These are phyloP conservation scores for Penicillium sp. DNA, from an alignment of 2,329 filamentous ascomycete species.

Conservation along the genomic window DNA sequence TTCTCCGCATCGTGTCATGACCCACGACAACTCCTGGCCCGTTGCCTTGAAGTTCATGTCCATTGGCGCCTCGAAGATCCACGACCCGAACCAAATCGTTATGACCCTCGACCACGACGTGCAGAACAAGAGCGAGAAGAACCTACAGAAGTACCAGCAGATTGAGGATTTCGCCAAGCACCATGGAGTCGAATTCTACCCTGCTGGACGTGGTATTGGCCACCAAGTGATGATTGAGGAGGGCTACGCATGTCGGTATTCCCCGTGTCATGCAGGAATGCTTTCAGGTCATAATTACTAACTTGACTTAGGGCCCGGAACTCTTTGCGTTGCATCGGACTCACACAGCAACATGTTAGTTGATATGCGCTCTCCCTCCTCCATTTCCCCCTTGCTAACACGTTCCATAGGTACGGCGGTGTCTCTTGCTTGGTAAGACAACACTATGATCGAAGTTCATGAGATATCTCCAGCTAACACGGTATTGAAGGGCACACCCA, in stretches of 20 bases:
- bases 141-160: constrained; percentile 79
- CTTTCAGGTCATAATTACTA: neutral
- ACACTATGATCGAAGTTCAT: neutral
- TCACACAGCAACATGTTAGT: constrained; percentile 69
- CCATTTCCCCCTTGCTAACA: too few species aligned
- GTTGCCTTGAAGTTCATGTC: constrained; percentile 80
- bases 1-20: constrained; percentile 75
- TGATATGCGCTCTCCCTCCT: too few species aligned
- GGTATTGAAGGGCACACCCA: constrained; percentile 65
- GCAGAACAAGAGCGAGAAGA: constrained; percentile 77
- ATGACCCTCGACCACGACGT: constrained; percentile 89
- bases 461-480: neutral
- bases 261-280: neutral
- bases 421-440: constrained; percentile 63
- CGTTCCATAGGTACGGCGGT: constrained; percentile 66
- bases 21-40: constrained; percentile 82
- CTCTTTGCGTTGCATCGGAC: constrained; percentile 74
- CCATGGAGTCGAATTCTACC: constrained; percentile 78
- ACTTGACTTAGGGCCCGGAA: constrained; percentile 68
- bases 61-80: constrained; percentile 75
- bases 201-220: constrained; percentile 78
- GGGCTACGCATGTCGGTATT: constrained; percentile 64
- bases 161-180: constrained; percentile 81
- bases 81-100: constrained; percentile 74
- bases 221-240: constrained; percentile 81